phyloP scores from a whole-genome alignment of 1,139 yeast species.

The Yamadazyma sp. region DNA sequence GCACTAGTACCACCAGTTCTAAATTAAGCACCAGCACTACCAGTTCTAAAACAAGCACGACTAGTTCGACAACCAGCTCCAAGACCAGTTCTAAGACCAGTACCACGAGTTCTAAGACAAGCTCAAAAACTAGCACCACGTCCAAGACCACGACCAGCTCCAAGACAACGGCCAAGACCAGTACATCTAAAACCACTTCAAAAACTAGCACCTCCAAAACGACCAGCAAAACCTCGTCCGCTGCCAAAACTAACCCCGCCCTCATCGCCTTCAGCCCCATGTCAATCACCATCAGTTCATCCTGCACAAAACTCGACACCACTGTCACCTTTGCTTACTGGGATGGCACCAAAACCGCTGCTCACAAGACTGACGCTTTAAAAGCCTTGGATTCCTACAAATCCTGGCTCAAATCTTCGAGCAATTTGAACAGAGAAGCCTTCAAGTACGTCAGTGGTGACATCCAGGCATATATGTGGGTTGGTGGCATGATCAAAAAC shows the following conservation, averaged over 20 bases:
- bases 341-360: slow-evolving; percentile 13
- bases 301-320: not conserved
- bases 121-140: too few relatives aligned
- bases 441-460: slow-evolving; percentile 10
- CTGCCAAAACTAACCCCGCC: too few relatives aligned
- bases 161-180: too few relatives aligned
- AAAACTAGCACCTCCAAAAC: too few relatives aligned
- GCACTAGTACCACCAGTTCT: slow-evolving; percentile 7
- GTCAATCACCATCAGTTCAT: too few relatives aligned
- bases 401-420: slow-evolving; percentile 9
- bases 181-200: too few relatives aligned
- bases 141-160: too few relatives aligned
- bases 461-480: slow-evolving; percentile 17
- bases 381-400: slow-evolving; percentile 12
- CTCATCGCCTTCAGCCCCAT: not conserved
- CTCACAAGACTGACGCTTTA: slow-evolving; percentile 12
- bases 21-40: not conserved
- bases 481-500: slow-evolving; percentile 17
- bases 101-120: too few relatives aligned
- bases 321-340: slow-evolving; percentile 7
- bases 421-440: slow-evolving; percentile 11
- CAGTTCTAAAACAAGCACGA: not conserved
- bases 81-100: slow-evolving; percentile 1
- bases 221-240: too few relatives aligned
- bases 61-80: not conserved